Conservation (phyloP, 306 rosid genomes). For the Fragaria vesca region DNA sequence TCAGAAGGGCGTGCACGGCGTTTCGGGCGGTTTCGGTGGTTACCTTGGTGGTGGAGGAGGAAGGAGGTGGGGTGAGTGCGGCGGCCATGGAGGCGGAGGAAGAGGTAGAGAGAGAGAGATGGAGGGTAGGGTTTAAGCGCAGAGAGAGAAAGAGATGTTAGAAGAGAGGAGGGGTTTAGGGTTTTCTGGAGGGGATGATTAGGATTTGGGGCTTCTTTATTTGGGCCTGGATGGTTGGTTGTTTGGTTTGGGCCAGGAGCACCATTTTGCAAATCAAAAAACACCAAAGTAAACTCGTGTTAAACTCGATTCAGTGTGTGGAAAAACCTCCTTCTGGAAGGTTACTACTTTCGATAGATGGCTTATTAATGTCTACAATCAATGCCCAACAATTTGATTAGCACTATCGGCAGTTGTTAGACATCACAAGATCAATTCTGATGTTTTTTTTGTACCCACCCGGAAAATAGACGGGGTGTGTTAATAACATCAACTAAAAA, state of each 20-base stretch:
- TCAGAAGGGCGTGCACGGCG: slow-evolving; percentile 62
- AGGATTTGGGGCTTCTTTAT: background rate
- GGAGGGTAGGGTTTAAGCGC: slow-evolving; percentile 14
- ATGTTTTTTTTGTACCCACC: too few species aligned
- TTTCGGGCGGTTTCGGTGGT: slow-evolving; percentile 29
- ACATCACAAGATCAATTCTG: too few species aligned
- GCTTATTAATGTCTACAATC: too few species aligned
- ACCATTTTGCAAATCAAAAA: too few species aligned
- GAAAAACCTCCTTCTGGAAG: too few species aligned
- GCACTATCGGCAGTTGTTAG: too few species aligned
- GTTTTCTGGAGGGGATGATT: background rate
- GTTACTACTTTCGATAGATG: too few species aligned
- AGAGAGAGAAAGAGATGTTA: background rate
- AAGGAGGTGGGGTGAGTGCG: slow-evolving; percentile 13
- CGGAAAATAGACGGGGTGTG: too few species aligned
- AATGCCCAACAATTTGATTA: too few species aligned
- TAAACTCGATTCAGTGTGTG: too few species aligned
- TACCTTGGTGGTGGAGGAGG: slow-evolving; percentile 21
- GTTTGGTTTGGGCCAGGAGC: background rate
- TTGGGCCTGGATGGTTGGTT: background rate
- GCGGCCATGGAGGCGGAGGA: slow-evolving; percentile 27
- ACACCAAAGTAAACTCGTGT: too few species aligned
- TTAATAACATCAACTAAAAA: too few species aligned
- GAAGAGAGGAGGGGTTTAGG: background rate
- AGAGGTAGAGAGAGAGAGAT: background rate